Evolutionary conservation across 345 rosid genomes (phyloP).

Genomic region (Excoecaria cochinchinensis): DNA sequence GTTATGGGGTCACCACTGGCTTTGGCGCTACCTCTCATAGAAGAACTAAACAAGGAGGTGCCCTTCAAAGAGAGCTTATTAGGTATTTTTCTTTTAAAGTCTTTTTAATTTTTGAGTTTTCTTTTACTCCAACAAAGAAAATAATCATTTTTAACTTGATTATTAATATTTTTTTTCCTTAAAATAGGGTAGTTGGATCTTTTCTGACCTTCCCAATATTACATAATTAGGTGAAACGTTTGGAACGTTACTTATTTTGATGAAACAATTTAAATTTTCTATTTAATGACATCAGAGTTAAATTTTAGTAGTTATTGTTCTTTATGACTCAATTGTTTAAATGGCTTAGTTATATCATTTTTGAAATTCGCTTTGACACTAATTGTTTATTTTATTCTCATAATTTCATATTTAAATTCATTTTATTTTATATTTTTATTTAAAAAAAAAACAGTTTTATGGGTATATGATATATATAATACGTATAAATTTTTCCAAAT

Average conservation of each 20-base stretch:
- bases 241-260: neutral
- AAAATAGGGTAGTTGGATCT: neutral
- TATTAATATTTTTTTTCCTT: too few species aligned
- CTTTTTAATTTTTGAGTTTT: neutral
- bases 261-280: neutral
- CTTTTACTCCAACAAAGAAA: too few species aligned
- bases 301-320: neutral
- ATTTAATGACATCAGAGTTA: neutral
- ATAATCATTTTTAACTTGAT: too few species aligned
- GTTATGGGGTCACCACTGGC: conserved; percentile 34
- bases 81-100: conserved; percentile 8
- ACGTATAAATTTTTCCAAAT: too few species aligned
- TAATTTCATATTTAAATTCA: too few species aligned
- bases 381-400: too few species aligned
- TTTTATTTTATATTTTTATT: too few species aligned
- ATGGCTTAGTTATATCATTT: too few species aligned
- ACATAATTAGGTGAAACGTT: neutral
- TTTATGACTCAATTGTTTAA: too few species aligned
- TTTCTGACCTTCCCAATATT: neutral
- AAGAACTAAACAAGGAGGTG: conserved; percentile 31
- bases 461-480: too few species aligned
- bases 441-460: too few species aligned
- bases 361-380: too few species aligned
- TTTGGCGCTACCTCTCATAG: conserved; percentile 33
- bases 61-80: conserved; percentile 27